Evolutionary conservation across 352 stramenopile genomes (phyloP).

Genomic region (Achlya hypogyna): DNA sequence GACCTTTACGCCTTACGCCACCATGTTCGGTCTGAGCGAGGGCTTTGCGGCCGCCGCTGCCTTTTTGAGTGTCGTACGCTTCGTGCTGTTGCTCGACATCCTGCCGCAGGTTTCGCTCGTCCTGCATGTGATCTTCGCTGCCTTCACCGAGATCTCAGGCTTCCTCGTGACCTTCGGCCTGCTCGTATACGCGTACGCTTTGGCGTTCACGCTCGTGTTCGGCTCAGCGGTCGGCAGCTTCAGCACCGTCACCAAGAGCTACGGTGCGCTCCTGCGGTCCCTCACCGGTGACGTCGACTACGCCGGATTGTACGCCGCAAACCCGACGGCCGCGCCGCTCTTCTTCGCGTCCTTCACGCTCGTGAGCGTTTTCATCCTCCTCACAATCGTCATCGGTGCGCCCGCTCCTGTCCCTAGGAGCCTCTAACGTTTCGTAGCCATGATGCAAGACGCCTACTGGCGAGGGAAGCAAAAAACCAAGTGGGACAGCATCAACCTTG

Average conservation of each 20-base stretch:
- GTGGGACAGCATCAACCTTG: conserved; percentile 5
- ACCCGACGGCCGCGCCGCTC: conserved; percentile 15
- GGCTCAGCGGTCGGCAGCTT: conserved; percentile 28
- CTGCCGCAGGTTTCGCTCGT: conserved; percentile 34
- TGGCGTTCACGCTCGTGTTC: conserved; percentile 32
- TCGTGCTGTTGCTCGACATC: conserved; percentile 36
- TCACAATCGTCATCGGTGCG: conserved; percentile 29
- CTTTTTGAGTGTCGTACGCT: conserved; percentile 36
- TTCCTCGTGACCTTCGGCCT: conserved; percentile 29
- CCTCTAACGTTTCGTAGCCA: neutral
- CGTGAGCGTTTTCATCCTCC: conserved; percentile 34
- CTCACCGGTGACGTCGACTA: conserved; percentile 28
- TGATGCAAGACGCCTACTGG: conserved; percentile 16
- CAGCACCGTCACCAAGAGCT: conserved; percentile 28
- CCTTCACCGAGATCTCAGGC: conserved; percentile 27
- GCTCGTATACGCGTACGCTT: conserved; percentile 39
- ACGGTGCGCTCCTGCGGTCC: conserved; percentile 31
- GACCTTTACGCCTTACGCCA: conserved; percentile 29
- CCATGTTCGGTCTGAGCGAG: conserved; percentile 32
- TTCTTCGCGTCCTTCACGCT: conserved; percentile 37
- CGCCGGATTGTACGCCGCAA: conserved; percentile 1
- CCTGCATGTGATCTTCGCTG: conserved; percentile 28
- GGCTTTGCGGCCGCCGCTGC: conserved; percentile 29
- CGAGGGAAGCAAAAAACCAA: neutral
- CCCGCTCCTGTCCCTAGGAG: neutral